Evolutionary conservation across 441 rosid species (phyloP).

Genomic region (Oxalis stricta): DNA sequence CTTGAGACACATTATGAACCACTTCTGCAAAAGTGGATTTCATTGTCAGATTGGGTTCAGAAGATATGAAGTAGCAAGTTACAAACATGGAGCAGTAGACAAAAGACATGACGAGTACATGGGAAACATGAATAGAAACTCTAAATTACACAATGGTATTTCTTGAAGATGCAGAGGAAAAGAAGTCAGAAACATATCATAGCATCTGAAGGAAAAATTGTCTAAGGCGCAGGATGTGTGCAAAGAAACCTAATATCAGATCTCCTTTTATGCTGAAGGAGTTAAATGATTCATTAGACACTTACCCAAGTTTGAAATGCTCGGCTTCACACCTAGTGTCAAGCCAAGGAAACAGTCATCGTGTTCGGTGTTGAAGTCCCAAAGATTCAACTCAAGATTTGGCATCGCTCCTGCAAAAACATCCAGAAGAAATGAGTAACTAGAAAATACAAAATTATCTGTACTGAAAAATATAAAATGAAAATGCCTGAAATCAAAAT

Average conservation of each 20-base stretch:
- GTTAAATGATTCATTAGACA: no score
- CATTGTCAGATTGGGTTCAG: constrained; percentile 1
- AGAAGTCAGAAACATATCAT: background rate
- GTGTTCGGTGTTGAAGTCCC: constrained; percentile 72
- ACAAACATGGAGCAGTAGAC: background rate
- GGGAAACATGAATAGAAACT: background rate
- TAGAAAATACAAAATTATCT: background rate
- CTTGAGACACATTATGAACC: constrained; percentile 45
- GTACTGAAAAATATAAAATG: background rate
- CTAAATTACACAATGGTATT: background rate
- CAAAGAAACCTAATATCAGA: background rate
- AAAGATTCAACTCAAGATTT: constrained; percentile 86
- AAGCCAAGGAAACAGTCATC: constrained; percentile 90
- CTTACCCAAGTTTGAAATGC: constrained; percentile 60
- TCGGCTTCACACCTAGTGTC: constrained; percentile 79
- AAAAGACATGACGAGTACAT: background rate
- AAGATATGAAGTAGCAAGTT: background rate
- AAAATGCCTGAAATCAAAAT: constrained; percentile 1
- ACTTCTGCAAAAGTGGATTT: constrained; percentile 32
- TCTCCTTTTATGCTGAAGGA: background rate
- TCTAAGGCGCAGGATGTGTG: background rate
- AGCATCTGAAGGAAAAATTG: background rate
- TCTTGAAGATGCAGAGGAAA: background rate
- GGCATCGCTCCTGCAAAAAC: constrained; percentile 46
- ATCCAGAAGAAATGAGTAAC: background rate